A percentile compares a stretch with the other conserved stretches of the same genome.
These are phyloP conservation scores for Starmera quercuum DNA, from an alignment of 805 yeast species.

Conservation along the genomic window DNA sequence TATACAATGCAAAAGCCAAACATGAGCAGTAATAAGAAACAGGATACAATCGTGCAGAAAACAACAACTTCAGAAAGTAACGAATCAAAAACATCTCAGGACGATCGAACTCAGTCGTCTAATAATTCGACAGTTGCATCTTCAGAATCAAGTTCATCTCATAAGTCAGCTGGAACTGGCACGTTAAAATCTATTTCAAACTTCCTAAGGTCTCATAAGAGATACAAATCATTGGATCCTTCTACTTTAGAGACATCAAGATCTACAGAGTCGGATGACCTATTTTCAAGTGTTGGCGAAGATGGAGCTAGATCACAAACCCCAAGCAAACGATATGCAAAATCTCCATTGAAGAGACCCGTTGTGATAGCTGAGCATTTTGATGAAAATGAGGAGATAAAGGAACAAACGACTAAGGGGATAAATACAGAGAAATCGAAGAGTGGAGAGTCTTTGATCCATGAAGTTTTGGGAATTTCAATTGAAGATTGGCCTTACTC, in stretches of 20 bases:
- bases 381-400: slow-evolving; percentile 1
- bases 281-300: background rate
- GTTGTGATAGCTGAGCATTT: background rate
- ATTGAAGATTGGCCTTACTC: slow-evolving; percentile 27
- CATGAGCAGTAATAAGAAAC: no score
- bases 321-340: background rate
- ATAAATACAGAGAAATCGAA: background rate
- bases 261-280: background rate
- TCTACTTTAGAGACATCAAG: slow-evolving; percentile 1
- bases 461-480: slow-evolving; percentile 5
- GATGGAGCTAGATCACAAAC: background rate
- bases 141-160: no score
- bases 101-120: no score
- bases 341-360: background rate
- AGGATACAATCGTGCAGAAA: no score
- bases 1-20: no score
- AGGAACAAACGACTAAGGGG: slow-evolving; percentile 1
- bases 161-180: background rate
- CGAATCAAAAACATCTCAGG: no score
- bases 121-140: no score
- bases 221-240: slow-evolving; percentile 2
- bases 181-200: background rate
- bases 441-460: background rate
- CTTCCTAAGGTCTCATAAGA: slow-evolving; percentile 6
- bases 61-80: no score